Base-by-base conservation (phyloP, 768 basidiomycete genomes). In the Trametes coccinea region DNA sequence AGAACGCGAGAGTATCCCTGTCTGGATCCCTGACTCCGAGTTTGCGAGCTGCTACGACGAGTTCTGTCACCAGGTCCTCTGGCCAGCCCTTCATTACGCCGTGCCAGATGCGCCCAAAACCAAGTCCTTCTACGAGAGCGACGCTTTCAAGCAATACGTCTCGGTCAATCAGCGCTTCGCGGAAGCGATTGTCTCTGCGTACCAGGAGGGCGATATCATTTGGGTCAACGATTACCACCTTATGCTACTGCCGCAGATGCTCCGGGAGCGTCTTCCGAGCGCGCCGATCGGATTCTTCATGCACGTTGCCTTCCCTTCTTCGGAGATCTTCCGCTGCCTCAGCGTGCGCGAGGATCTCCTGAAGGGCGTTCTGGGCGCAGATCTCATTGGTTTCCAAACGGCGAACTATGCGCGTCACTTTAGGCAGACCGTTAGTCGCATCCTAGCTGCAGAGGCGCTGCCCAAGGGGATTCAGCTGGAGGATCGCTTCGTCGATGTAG, bases 201-300 rank as follows among this genome's bases (percentile, higher is more conserved):
- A 93, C 74, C 81, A 84, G 65, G 90, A 93, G 27, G 96, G 96
- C 51, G 96, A 99, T 73, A 86, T 98, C 70, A 85, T 92, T 67
- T 91, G 88, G 88, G 82, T 92, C 3, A 94, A 99, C 75, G 96
- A 98, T 77, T 99, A 98, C 75, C 96, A 99, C 70, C 87, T 98
- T 50, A 89, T 97, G 80, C 87, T 98, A 51, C 84, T 97, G 8
- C 96, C 96, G 1, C 81, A 83, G 45, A 86, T 98, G 75, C 83
- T 98, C 31, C 88, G 95, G 52, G 80, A 86, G 30, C 64, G 81
- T 69, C 71, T 93, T 73, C 72, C 87, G 72, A 79, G 80, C 17
- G 84, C 86, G 0, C 84, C 87, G 39, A 90, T 93, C 66, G 93
- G 84, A 7, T 97, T 98, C 84, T 98, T 98, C 82, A 84, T 97